These are phyloP conservation scores for Ambrosia trifida DNA, from an alignment of 129 eudicot species.

Conservation along the genomic window DNA sequence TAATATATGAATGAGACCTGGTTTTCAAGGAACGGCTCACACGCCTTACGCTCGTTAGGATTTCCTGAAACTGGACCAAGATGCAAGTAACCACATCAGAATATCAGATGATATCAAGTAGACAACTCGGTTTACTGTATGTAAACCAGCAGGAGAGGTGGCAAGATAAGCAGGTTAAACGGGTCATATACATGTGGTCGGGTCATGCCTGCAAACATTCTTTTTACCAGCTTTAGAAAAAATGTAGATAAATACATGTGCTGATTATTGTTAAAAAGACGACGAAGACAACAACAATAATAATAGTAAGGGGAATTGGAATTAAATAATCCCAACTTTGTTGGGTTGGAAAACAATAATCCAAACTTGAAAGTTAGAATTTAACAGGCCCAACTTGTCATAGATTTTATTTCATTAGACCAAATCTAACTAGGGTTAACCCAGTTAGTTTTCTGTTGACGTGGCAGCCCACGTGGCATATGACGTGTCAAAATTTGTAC, in stretches of 20 bases:
- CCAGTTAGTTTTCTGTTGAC: too few species aligned
- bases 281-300: background rate
- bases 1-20: background rate
- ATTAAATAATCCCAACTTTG: too few species aligned
- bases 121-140: background rate
- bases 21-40: background rate
- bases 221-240: background rate
- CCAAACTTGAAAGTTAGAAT: too few species aligned
- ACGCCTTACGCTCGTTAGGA: background rate
- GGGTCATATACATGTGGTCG: background rate
- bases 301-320: too few species aligned
- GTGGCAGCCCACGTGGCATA: too few species aligned
- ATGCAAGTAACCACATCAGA: constrained; percentile 2
- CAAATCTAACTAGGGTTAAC: too few species aligned
- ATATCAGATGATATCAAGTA: constrained; percentile 16
- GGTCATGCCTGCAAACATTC: background rate
- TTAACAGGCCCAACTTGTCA: too few species aligned
- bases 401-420: too few species aligned
- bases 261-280: background rate
- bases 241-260: background rate
- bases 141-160: background rate
- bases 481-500: too few species aligned
- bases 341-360: too few species aligned
- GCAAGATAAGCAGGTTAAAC: background rate
- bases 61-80: constrained; percentile 16